These are phyloP conservation scores for Lumnitzera racemosa DNA, from an alignment of 345 rosid species.

Conservation along the genomic window DNA sequence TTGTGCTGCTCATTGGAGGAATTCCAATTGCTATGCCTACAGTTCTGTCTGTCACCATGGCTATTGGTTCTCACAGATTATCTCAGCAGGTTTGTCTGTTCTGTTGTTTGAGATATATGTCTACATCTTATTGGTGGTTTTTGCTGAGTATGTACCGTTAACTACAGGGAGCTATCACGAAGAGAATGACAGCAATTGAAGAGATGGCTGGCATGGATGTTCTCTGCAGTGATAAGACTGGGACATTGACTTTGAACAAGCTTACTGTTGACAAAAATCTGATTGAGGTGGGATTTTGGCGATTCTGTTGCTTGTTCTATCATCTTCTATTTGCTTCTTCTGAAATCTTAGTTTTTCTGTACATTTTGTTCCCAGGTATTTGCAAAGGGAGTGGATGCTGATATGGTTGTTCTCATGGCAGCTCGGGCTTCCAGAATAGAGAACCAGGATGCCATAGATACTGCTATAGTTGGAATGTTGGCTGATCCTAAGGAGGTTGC, in stretches of 20 bases:
- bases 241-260: constrained; percentile 91
- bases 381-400: constrained; percentile 84
- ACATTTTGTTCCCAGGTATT: constrained; percentile 52
- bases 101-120: constrained; percentile 3
- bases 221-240: constrained; percentile 98
- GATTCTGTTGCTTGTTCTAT: not conserved
- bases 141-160: constrained; percentile 4
- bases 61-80: constrained; percentile 91
- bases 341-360: constrained; percentile 7
- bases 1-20: constrained; percentile 96
- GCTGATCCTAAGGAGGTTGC: constrained; percentile 97
- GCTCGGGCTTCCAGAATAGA: constrained; percentile 91
- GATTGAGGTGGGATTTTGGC: constrained; percentile 57
- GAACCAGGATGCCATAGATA: constrained; percentile 95
- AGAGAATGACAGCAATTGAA: constrained; percentile 99
- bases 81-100: constrained; percentile 73
- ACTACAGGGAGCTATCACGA: constrained; percentile 92
- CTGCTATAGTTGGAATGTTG: constrained; percentile 92
- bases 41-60: constrained; percentile 97
- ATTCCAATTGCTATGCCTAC: constrained; percentile 99
- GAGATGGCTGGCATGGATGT: constrained; percentile 99
- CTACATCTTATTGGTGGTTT: not conserved
- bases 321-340: constrained; percentile 5
- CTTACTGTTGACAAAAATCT: constrained; percentile 95
- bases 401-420: constrained; percentile 86